phyloP scores from a whole-genome alignment of 202 grass and related monocot species.

The Panicum virgatum region DNA sequence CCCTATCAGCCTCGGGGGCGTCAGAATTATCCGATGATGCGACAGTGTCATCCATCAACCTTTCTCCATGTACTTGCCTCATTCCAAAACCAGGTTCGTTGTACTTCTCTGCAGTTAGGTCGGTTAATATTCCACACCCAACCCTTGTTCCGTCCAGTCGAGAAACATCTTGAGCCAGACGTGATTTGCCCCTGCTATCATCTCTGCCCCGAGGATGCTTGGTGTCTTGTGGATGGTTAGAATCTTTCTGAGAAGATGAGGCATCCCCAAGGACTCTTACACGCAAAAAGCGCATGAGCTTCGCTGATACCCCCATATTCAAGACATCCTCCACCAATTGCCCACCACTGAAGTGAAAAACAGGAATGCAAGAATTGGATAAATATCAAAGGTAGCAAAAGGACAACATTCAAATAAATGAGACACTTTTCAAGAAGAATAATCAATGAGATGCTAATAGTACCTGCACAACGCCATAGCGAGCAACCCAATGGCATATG shows the following conservation, averaged over 20 bases:
- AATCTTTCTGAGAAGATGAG: slow-evolving; percentile 61
- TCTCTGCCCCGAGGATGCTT: slow-evolving; percentile 69
- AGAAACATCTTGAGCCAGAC: slow-evolving; percentile 48
- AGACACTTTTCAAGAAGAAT: too few relatives aligned
- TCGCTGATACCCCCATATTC: slow-evolving; percentile 75
- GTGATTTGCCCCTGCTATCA: slow-evolving; percentile 64
- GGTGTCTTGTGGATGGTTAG: slow-evolving; percentile 53
- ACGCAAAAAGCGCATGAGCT: slow-evolving; percentile 90
- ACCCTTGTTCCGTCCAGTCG: slow-evolving; percentile 40
- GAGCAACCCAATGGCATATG: slow-evolving; percentile 84
- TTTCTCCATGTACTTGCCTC: slow-evolving; percentile 46
- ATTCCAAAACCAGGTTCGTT: slow-evolving; percentile 37
- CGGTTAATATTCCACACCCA: slow-evolving; percentile 38
- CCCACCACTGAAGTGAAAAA: slow-evolving; percentile 48
- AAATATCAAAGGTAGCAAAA: slow-evolving; percentile 21
- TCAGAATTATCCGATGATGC: slow-evolving; percentile 46
- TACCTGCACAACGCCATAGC: slow-evolving; percentile 81
- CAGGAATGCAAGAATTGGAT: slow-evolving; percentile 4
- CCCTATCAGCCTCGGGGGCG: slow-evolving; percentile 36
- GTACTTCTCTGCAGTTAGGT: slow-evolving; percentile 51
- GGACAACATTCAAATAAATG: background rate
- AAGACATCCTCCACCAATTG: slow-evolving; percentile 86
- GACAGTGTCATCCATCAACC: slow-evolving; percentile 29
- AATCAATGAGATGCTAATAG: background rate
- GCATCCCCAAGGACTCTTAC: slow-evolving; percentile 69